Base-by-base conservation (phyloP, 192 early-diverging fungal genomes). In the Glomus cerebriforme region DNA sequence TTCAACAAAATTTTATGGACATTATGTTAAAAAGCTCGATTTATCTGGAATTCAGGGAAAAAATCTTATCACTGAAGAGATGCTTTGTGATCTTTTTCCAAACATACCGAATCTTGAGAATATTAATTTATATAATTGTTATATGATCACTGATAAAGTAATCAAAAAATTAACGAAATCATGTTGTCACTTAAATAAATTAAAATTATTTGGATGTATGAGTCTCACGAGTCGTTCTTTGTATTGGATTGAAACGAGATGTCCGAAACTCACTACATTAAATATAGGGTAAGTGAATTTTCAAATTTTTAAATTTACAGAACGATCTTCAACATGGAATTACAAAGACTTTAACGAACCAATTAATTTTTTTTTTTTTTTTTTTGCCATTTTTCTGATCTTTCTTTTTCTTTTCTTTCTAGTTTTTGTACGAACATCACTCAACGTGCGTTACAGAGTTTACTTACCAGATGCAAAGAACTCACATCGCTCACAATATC, bases 61-160 rank as follows among this genome's bases (percentile, higher is more conserved):
- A 35, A 29, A 13, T 19, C 17, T n/a, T 29, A 29, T 67, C 22
- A 67, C 65, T 29, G 65, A 67, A 13, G 17, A 67, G 15, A 67
- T 67, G 65, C 27, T 67, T 67, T 13, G 34, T 13, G 27, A 29
- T 9, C 12, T 67, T 8, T 67, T 67, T 26, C 29, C 27, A 67
- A 67, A 35, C 12, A 29, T 67, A 34, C 65, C 65, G 6, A 32
- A 67, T 22, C 34, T 67, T 15, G 34, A 34, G 17, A 35, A 32
- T 5, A 13, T 67, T 17, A 35, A 27, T 27, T 35, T 67, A 22
- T 67, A 67, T 67, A 67, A 67, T 35, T 67, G 65, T 67, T 67
- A 67, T 31, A 67, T 12, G 9, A 27, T 67, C 7, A 67, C 65
- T 35, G 65, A 67, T 67, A 29, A 29, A 15, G 27, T 67, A 35